phyloP scores from a whole-genome alignment of 805 yeast species.

The Wickerhamomyces ciferrii region DNA sequence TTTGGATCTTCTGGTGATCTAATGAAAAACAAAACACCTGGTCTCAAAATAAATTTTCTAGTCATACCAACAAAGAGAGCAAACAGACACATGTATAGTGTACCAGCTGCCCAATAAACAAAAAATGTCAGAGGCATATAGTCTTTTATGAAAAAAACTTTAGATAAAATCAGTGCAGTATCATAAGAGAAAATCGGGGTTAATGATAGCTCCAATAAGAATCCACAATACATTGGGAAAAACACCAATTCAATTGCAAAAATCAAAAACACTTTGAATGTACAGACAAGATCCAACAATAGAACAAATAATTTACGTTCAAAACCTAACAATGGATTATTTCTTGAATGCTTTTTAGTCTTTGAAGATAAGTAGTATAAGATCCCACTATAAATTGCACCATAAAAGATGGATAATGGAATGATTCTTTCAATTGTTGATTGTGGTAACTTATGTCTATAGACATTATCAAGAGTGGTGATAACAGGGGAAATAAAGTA shows the following conservation, averaged over 20 bases:
- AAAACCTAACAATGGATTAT: slow-evolving; percentile 42
- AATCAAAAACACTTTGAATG: slow-evolving; percentile 69
- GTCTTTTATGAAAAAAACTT: background rate
- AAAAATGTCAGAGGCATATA: background rate
- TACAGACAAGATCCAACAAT: slow-evolving; percentile 50
- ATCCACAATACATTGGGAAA: slow-evolving; percentile 86
- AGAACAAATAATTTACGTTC: slow-evolving; percentile 46
- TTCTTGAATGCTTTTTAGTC: slow-evolving; percentile 20
- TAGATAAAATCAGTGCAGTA: slow-evolving; percentile 1
- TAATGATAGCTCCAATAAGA: slow-evolving; percentile 62
- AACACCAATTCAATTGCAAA: slow-evolving; percentile 76
- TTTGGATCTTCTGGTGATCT: slow-evolving; percentile 94
- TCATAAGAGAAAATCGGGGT: slow-evolving; percentile 45
- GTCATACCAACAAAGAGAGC: slow-evolving; percentile 85
- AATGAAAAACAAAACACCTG: slow-evolving; percentile 87
- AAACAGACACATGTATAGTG: slow-evolving; percentile 80
- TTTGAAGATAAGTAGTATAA: slow-evolving; percentile 27
- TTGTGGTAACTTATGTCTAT: slow-evolving; percentile 22
- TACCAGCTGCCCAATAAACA: slow-evolving; percentile 62
- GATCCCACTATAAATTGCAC: slow-evolving; percentile 20
- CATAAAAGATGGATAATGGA: slow-evolving; percentile 31
- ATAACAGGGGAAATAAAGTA: slow-evolving; percentile 16
- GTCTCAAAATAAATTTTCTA: slow-evolving; percentile 65
- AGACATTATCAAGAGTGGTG: slow-evolving; percentile 14
- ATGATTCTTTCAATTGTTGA: slow-evolving; percentile 32